phyloP scores from a whole-genome alignment of 306 rosid genomes.

The Prunus campanulata region DNA sequence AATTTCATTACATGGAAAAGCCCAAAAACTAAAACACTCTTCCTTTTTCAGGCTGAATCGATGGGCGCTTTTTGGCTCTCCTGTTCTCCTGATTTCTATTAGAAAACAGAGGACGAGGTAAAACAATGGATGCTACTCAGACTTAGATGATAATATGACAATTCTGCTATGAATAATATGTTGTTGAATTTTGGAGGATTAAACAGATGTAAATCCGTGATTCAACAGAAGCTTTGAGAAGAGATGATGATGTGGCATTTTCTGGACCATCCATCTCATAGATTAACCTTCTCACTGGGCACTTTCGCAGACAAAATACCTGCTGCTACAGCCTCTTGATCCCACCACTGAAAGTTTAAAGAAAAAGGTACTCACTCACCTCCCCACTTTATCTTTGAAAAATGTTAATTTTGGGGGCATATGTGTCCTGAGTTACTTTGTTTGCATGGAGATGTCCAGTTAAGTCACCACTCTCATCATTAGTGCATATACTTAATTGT shows the following conservation, averaged over 20 bases:
- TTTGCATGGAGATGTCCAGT: conserved; percentile 25
- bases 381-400: conserved; percentile 15
- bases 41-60: not conserved
- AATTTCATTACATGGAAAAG: not conserved
- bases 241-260: not conserved
- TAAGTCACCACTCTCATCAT: conserved; percentile 24
- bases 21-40: not conserved
- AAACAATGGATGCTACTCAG: not conserved
- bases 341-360: conserved; percentile 28
- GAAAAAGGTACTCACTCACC: conserved; percentile 16
- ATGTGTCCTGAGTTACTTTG: not conserved
- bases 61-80: not conserved
- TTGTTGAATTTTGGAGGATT: not conserved
- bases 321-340: conserved; percentile 1
- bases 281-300: not conserved
- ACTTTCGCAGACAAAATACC: conserved; percentile 12
- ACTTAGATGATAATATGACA: not conserved
- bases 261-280: not conserved
- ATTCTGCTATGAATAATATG: not conserved
- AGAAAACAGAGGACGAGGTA: not conserved
- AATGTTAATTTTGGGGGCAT: conserved; percentile 11
- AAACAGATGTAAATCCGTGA: conserved; percentile 21
- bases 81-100: not conserved
- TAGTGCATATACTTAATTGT: conserved; percentile 48
- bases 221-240: not conserved